Evolutionary conservation across 345 rosid species (phyloP).

Genomic region (Adansonia digitata): DNA sequence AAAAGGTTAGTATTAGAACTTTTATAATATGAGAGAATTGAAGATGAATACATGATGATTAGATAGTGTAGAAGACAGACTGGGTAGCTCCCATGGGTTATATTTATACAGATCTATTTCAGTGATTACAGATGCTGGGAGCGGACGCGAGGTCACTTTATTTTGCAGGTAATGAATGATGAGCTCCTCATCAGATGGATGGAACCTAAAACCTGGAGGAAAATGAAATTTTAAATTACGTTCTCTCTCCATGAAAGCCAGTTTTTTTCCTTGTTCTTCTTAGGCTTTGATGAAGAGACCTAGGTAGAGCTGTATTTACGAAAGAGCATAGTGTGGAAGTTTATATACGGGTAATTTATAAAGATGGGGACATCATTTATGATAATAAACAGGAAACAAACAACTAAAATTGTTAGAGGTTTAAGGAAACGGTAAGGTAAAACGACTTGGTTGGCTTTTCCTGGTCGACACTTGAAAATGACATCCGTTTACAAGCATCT

Average conservation of each 20-base stretch:
- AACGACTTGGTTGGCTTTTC: conserved; percentile 12
- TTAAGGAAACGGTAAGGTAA: conserved; percentile 3
- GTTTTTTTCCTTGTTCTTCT: not conserved
- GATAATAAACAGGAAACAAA: conserved; percentile 20
- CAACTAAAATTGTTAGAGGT: conserved; percentile 2
- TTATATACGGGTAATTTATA: conserved; percentile 16
- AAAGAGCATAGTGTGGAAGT: not conserved
- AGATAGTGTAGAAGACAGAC: conserved; percentile 17
- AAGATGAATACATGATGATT: not conserved
- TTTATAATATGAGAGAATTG: not conserved
- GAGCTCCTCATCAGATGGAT: conserved; percentile 55
- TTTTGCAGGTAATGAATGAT: conserved; percentile 43
- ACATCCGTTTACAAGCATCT: not conserved
- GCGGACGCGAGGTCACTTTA: conserved; percentile 36
- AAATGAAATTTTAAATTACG: conserved; percentile 21
- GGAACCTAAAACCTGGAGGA: conserved; percentile 59
- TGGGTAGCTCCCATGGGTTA: conserved; percentile 56
- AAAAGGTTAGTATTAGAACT: not conserved
- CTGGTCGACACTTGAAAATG: not conserved
- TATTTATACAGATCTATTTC: conserved; percentile 45
- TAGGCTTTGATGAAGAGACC: not conserved
- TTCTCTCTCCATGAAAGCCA: conserved; percentile 22
- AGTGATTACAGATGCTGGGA: conserved; percentile 44
- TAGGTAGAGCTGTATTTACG: no score
- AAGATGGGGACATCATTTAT: conserved; percentile 13